Evolutionary conservation across 1,284 basidiomycete species (phyloP).

Genomic region (Golubevia pallescens): DNA sequence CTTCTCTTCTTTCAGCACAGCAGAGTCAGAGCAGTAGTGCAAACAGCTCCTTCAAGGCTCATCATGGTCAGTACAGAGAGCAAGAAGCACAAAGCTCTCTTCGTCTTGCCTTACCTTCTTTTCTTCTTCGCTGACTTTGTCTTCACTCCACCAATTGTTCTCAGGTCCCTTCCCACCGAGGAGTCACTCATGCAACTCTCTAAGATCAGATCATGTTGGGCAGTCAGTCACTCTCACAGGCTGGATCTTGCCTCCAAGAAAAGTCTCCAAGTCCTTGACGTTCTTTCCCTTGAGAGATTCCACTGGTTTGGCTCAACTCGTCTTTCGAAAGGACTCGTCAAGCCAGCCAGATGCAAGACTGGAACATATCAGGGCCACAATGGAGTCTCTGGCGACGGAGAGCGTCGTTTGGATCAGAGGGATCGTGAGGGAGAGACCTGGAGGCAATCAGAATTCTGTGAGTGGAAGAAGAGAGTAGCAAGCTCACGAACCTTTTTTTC

Average conservation of each 20-base stretch:
- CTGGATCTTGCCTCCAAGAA: constrained; percentile 43
- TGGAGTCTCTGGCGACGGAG: constrained; percentile 67
- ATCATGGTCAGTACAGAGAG: too few relatives aligned
- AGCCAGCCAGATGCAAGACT: constrained; percentile 2
- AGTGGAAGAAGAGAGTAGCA: constrained; percentile 17
- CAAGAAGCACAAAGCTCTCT: too few relatives aligned
- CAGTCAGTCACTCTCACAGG: constrained; percentile 40
- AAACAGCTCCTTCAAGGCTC: too few relatives aligned
- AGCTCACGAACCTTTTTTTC: constrained; percentile 7
- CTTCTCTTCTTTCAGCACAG: too few relatives aligned
- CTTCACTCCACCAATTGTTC: too few relatives aligned
- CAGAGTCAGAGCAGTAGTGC: too few relatives aligned
- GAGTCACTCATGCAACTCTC: constrained; percentile 33
- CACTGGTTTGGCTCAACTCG: constrained; percentile 77
- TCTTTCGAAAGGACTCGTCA: constrained; percentile 67
- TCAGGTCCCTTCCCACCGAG: constrained; percentile 27
- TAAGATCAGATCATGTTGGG: constrained; percentile 20
- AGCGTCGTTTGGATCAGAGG: constrained; percentile 79
- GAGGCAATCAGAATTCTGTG: constrained; percentile 69
- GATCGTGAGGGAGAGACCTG: constrained; percentile 72
- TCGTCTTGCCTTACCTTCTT: too few relatives aligned
- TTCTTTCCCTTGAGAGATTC: constrained; percentile 82
- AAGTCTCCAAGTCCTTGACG: constrained; percentile 71
- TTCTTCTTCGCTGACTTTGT: too few relatives aligned
- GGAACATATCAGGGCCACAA: constrained; percentile 44